Conservation (phyloP, 495 filamentous ascomycete genomes). For the Podospora bellae-mahoneyi region DNA sequence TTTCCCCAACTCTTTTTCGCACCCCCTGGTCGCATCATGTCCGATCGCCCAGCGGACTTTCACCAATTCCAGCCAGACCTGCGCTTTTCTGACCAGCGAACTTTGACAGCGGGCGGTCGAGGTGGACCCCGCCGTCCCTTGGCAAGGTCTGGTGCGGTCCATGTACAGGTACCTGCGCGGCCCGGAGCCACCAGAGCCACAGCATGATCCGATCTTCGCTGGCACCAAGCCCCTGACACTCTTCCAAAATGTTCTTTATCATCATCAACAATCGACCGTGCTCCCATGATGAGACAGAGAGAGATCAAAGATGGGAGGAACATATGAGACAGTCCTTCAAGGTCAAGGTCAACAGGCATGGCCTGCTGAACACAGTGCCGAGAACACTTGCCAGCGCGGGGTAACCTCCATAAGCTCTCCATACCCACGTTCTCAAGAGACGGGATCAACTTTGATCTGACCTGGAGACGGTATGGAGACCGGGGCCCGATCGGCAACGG, state of each 20-base stretch:
- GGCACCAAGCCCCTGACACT: background rate
- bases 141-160: constrained; percentile 10
- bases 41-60: constrained; percentile 32
- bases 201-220: constrained; percentile 19
- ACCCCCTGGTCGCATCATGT: constrained; percentile 23
- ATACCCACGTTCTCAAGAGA: background rate
- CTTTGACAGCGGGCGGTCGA: constrained; percentile 25
- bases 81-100: constrained; percentile 11
- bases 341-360: background rate
- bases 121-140: constrained; percentile 16
- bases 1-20: constrained; percentile 37
- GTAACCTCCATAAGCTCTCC: constrained; percentile 5
- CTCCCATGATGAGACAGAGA: background rate
- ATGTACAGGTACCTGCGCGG: constrained; percentile 33
- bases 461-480: constrained; percentile 4
- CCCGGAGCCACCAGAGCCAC: constrained; percentile 16
- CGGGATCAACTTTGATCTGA: background rate
- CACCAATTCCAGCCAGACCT: constrained; percentile 23
- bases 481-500: constrained; percentile 6
- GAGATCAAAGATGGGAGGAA: background rate
- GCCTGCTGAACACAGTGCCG: background rate
- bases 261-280: background rate
- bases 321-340: background rate
- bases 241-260: constrained; percentile 5
- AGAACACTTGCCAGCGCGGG: constrained; percentile 6